phyloP scores from a whole-genome alignment of 225 moss, liverwort and hornwort genomes.

The Pseudoscleropodium purum region DNA sequence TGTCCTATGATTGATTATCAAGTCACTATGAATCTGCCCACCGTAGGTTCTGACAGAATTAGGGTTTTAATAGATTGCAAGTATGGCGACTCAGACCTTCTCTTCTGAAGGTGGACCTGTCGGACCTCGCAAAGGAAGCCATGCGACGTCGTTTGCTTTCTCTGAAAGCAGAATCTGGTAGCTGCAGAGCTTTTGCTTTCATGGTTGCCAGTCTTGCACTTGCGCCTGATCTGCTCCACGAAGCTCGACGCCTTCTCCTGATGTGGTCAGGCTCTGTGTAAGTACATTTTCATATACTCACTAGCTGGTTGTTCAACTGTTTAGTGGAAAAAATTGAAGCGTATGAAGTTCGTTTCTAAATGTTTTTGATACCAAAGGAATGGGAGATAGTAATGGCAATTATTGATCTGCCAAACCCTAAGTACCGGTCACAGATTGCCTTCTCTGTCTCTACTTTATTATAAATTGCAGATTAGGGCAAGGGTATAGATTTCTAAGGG shows the following conservation, averaged over 20 bases:
- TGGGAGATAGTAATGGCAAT: background rate
- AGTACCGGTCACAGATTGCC: background rate
- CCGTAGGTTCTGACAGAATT: background rate
- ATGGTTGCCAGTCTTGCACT: constrained; percentile 50
- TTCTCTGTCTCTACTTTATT: background rate
- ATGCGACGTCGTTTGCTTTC: constrained; percentile 32
- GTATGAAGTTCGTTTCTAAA: background rate
- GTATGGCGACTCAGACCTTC: constrained; percentile 61
- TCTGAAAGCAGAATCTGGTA: constrained; percentile 25
- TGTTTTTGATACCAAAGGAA: background rate
- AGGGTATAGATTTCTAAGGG: background rate
- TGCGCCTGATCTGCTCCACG: constrained; percentile 57
- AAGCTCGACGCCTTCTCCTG: constrained; percentile 57
- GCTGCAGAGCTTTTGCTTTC: constrained; percentile 20
- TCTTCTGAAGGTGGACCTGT: constrained; percentile 53
- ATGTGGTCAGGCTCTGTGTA: constrained; percentile 62
- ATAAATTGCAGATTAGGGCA: background rate
- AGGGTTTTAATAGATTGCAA: constrained; percentile 38
- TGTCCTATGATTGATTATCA: background rate
- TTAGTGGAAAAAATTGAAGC: background rate
- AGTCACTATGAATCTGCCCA: background rate
- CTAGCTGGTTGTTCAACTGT: background rate
- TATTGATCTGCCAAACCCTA: background rate
- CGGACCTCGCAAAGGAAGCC: constrained; percentile 40
- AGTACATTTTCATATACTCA: constrained; percentile 21